These are phyloP conservation scores for Thozetella sp. DNA, from an alignment of 495 filamentous ascomycete species.

Conservation along the genomic window DNA sequence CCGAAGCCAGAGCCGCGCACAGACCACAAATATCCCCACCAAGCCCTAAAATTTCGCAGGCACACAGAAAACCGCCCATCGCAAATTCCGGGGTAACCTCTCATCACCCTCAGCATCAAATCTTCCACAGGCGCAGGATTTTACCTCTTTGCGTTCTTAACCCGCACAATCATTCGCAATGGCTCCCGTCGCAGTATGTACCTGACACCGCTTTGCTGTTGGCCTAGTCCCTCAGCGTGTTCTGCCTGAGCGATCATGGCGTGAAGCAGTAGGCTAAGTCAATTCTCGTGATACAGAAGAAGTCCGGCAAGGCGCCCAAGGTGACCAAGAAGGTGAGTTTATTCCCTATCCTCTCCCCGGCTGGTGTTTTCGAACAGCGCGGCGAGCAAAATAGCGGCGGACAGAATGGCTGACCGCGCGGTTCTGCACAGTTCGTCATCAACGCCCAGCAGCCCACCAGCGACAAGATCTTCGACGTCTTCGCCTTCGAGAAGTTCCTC, in stretches of 20 bases:
- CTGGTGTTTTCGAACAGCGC: not conserved
- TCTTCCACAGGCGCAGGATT: slow-evolving; percentile 46
- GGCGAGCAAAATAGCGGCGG: not conserved
- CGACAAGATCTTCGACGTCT: slow-evolving; percentile 99
- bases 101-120: slow-evolving; percentile 9
- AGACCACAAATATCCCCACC: no score
- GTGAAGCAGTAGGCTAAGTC: slow-evolving; percentile 96
- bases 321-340: slow-evolving; percentile 62
- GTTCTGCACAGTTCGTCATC: slow-evolving; percentile 80
- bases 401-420: slow-evolving; percentile 14
- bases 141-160: slow-evolving; percentile 66
- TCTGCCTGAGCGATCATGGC: slow-evolving; percentile 41
- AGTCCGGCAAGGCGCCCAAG: slow-evolving; percentile 61
- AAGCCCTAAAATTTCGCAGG: slow-evolving; percentile 24
- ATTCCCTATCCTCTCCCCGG: not conserved
- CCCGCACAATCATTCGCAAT: slow-evolving; percentile 43
- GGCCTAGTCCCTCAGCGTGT: slow-evolving; percentile 44
- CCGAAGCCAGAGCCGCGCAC: no score
- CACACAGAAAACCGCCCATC: slow-evolving; percentile 18
- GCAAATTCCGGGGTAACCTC: slow-evolving; percentile 4
- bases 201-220: slow-evolving; percentile 88
- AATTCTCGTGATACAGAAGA: slow-evolving; percentile 63
- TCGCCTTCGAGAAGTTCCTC: slow-evolving; percentile 99
- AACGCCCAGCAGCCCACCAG: slow-evolving; percentile 94
- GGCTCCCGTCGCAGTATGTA: slow-evolving; percentile 77